Conservation (phyloP, 768 basidiomycete species). For the Butyriboletus loyo region DNA sequence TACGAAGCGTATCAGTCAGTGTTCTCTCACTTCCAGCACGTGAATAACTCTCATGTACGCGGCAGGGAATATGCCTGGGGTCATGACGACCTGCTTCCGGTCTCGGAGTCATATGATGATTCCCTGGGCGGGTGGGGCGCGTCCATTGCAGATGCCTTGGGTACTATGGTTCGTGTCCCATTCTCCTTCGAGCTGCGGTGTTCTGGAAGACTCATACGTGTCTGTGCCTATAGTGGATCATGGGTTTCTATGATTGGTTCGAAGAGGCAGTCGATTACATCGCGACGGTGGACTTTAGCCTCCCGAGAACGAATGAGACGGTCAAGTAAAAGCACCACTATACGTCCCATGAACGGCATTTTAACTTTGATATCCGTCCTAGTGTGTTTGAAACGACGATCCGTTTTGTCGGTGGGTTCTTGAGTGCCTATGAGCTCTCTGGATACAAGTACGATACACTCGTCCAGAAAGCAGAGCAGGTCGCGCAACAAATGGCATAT, state of each 20-base stretch:
- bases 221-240: slow-evolving; percentile 45
- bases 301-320: slow-evolving; percentile 39
- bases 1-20: slow-evolving; percentile 56
- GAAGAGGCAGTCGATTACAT: slow-evolving; percentile 52
- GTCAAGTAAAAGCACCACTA: slow-evolving; percentile 37
- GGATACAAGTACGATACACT: slow-evolving; percentile 47
- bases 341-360: neutral
- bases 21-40: neutral
- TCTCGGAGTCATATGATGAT: slow-evolving; percentile 40
- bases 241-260: slow-evolving; percentile 60
- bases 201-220: neutral
- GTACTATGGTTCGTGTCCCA: slow-evolving; percentile 49
- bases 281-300: slow-evolving; percentile 49
- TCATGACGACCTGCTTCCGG: slow-evolving; percentile 57
- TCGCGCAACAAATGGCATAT: slow-evolving; percentile 60
- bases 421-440: slow-evolving; percentile 70
- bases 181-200: neutral
- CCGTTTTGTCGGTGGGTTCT: slow-evolving; percentile 63
- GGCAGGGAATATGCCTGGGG: slow-evolving; percentile 53
- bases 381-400: slow-evolving; percentile 73
- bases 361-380: neutral
- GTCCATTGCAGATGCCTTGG: slow-evolving; percentile 58
- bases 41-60: slow-evolving; percentile 15
- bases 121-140: slow-evolving; percentile 50
- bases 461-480: slow-evolving; percentile 57